phyloP scores from a whole-genome alignment of 768 basidiomycete genomes.

The Suillus subaureus region DNA sequence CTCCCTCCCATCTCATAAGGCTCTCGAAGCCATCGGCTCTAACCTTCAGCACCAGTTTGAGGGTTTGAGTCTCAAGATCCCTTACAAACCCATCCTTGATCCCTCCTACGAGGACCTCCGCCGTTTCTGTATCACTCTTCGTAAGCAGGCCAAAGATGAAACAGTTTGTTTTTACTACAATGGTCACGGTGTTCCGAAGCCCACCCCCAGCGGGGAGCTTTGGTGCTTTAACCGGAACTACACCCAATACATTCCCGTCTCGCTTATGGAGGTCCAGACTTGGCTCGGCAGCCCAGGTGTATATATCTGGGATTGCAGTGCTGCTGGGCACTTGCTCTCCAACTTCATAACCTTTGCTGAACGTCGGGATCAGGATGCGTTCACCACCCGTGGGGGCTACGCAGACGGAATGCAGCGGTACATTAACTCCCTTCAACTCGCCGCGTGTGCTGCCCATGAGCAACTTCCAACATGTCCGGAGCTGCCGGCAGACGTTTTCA shows the following conservation, averaged over 20 bases:
- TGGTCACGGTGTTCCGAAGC: conserved; percentile 97
- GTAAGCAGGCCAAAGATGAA: conserved; percentile 91
- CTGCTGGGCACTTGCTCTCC: conserved; percentile 89
- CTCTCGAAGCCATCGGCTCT: conserved; percentile 89
- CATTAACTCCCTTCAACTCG: conserved; percentile 90
- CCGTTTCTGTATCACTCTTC: conserved; percentile 78
- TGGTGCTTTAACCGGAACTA: conserved; percentile 99
- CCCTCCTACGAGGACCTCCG: conserved; percentile 94
- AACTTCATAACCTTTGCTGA: conserved; percentile 87
- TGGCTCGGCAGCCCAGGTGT: conserved; percentile 96
- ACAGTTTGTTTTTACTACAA: conserved; percentile 97
- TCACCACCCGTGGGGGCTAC: conserved; percentile 58
- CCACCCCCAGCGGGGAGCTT: conserved; percentile 92
- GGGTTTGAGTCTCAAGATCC: conserved; percentile 89
- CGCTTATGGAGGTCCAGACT: conserved; percentile 87
- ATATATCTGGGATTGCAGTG: conserved; percentile 99
- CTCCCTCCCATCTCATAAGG: conserved; percentile 89
- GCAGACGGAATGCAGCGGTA: conserved; percentile 66
- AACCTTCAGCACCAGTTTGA: conserved; percentile 97
- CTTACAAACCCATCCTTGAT: conserved; percentile 93
- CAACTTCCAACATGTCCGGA: conserved; percentile 94
- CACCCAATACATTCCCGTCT: conserved; percentile 98
- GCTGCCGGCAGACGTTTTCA: conserved; percentile 96
- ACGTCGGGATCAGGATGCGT: conserved; percentile 69
- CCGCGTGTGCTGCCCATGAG: conserved; percentile 91